phyloP scores from a whole-genome alignment of 352 stramenopile species.

The Phytophthora citricola region DNA sequence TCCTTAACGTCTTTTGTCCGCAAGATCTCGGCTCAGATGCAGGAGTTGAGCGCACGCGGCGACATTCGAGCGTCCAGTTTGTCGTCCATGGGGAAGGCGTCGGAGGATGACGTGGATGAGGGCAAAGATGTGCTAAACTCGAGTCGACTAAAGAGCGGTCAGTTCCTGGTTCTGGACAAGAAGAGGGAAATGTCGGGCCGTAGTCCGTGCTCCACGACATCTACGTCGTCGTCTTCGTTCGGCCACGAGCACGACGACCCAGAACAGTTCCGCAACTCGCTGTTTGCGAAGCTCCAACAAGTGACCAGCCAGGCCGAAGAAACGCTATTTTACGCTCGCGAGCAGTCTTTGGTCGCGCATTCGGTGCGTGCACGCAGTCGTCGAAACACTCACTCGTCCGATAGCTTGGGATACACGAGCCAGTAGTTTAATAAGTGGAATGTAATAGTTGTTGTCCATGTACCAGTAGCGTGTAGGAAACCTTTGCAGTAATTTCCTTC shows the following conservation, averaged over 20 bases:
- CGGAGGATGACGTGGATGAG: slow-evolving; percentile 10
- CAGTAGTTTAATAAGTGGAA: too few relatives aligned
- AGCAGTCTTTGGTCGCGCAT: slow-evolving; percentile 32
- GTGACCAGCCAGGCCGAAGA: slow-evolving; percentile 35
- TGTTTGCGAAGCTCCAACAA: slow-evolving; percentile 34
- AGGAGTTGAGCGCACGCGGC: slow-evolving; percentile 17
- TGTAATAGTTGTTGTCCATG: too few relatives aligned
- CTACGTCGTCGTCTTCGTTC: slow-evolving; percentile 18
- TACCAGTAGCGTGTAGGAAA: too few relatives aligned
- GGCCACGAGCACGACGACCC: slow-evolving; percentile 1
- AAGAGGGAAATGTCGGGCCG: slow-evolving; percentile 7
- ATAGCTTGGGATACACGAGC: neutral
- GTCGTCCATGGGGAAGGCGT: slow-evolving; percentile 18
- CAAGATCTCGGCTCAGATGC: slow-evolving; percentile 21
- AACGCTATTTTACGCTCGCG: slow-evolving; percentile 36
- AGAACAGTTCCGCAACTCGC: slow-evolving; percentile 13
- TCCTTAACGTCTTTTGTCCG: slow-evolving; percentile 21
- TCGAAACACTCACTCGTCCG: slow-evolving; percentile 7
- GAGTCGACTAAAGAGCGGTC: slow-evolving; percentile 4
- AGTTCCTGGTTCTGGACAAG: slow-evolving; percentile 7
- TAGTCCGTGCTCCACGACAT: slow-evolving; percentile 19
- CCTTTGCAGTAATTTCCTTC: too few relatives aligned
- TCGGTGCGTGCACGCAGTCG: slow-evolving; percentile 19
- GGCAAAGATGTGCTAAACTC: slow-evolving; percentile 14
- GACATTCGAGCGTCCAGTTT: slow-evolving; percentile 17